Evolutionary conservation across 495 filamentous ascomycete genomes (phyloP).

Genomic region (Daldinia bambusicola): DNA sequence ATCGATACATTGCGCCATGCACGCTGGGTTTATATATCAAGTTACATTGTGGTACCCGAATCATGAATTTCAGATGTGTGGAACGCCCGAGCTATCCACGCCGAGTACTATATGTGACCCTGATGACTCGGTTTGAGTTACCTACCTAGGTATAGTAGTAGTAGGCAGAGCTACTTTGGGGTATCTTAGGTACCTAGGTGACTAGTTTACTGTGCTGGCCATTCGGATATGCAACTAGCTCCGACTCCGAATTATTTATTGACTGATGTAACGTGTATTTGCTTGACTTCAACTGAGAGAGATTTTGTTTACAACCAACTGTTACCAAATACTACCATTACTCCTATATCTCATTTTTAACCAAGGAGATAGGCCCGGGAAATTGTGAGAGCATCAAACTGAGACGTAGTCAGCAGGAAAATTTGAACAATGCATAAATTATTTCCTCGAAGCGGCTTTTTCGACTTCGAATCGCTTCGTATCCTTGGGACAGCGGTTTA

Average conservation of each 20-base stretch:
- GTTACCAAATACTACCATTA: background rate
- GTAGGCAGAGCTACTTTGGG: background rate
- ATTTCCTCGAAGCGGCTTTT: background rate
- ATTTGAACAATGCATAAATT: background rate
- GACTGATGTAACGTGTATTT: background rate
- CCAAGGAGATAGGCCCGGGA: no score
- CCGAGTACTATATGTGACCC: background rate
- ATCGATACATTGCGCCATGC: no score
- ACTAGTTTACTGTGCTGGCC: background rate
- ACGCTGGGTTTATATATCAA: no score
- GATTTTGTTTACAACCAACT: background rate
- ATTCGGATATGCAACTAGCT: background rate
- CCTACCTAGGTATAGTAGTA: background rate
- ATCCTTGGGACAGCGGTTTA: background rate
- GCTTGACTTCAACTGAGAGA: background rate
- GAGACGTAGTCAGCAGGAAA: background rate
- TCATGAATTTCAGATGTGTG: no score
- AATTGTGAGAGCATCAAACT: background rate
- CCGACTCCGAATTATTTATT: background rate
- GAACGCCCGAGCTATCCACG: no score
- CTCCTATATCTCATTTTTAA: no score
- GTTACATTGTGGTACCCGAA: no score
- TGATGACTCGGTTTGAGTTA: background rate
- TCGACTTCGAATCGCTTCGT: background rate
- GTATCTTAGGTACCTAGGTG: background rate